Conservation (phyloP, 148 eudicot species). For the Fagopyrum homotropicum region DNA sequence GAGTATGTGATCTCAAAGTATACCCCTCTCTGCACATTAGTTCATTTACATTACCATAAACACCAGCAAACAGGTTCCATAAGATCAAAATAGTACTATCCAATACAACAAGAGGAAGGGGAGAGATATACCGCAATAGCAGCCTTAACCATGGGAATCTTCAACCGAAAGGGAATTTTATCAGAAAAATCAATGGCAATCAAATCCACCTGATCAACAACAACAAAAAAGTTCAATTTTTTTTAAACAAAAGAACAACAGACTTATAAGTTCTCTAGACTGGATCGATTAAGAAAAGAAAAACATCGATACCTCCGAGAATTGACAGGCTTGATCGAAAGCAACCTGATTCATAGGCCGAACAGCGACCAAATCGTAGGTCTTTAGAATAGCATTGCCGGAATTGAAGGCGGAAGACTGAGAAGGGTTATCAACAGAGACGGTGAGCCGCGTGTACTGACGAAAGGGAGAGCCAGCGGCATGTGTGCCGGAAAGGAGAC, state of each 20-base stretch:
- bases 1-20: conserved; percentile 83
- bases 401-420: conserved; percentile 69
- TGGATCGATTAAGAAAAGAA: not conserved
- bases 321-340: conserved; percentile 65
- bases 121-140: conserved; percentile 54
- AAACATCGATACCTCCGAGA: conserved; percentile 40
- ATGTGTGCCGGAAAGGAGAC: conserved; percentile 33
- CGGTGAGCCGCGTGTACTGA: conserved; percentile 73
- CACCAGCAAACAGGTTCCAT: not conserved
- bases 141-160: conserved; percentile 61
- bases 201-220: conserved; percentile 47
- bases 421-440: conserved; percentile 39
- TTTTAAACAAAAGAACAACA: not conserved
- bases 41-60: not conserved
- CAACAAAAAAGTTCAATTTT: not conserved
- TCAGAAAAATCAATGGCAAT: conserved; percentile 82
- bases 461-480: conserved; percentile 37
- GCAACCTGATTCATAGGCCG: conserved; percentile 64
- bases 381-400: conserved; percentile 64
- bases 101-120: not conserved
- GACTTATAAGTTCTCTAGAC: not conserved
- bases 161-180: conserved; percentile 75
- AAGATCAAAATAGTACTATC: not conserved
- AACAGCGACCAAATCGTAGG: conserved; percentile 78
- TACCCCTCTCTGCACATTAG: conserved; percentile 66